Evolutionary conservation across 768 basidiomycete genomes (phyloP).

Genomic region (Lanmaoa rubissima): DNA sequence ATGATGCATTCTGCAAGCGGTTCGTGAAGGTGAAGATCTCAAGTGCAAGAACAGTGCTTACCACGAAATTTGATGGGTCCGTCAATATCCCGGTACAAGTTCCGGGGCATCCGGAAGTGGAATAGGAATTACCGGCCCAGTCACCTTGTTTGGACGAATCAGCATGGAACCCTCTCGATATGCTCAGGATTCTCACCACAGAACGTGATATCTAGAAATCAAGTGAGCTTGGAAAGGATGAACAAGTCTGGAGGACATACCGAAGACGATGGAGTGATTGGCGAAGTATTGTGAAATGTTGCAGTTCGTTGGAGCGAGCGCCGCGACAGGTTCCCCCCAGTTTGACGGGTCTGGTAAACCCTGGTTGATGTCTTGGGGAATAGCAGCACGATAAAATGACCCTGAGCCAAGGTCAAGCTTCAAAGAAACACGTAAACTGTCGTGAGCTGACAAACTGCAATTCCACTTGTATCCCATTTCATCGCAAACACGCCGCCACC

Average conservation of each 20-base stretch:
- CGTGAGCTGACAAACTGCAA: constrained; percentile 62
- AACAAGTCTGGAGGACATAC: constrained; percentile 39
- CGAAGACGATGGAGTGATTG: constrained; percentile 75
- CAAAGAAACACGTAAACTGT: not conserved
- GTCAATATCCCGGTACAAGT: constrained; percentile 61
- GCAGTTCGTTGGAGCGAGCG: constrained; percentile 52
- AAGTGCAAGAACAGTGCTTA: constrained; percentile 33
- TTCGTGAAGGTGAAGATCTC: constrained; percentile 3
- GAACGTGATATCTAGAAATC: constrained; percentile 67
- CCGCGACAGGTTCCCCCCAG: constrained; percentile 71
- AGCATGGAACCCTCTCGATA: not conserved
- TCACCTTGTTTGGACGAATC: constrained; percentile 47
- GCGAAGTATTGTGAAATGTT: constrained; percentile 56
- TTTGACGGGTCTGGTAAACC: constrained; percentile 62
- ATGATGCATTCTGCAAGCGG: constrained; percentile 63
- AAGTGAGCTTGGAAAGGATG: constrained; percentile 14
- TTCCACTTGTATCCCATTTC: constrained; percentile 82
- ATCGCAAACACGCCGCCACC: constrained; percentile 86
- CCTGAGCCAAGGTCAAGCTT: constrained; percentile 40
- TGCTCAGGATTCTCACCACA: constrained; percentile 52
- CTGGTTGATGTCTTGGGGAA: constrained; percentile 62
- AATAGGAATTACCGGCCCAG: constrained; percentile 83
- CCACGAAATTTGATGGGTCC: constrained; percentile 72
- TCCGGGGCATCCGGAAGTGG: constrained; percentile 71
- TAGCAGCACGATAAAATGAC: constrained; percentile 79